A percentile compares a stretch with the other conserved stretches of the same genome.
These are phyloP conservation scores for Turritis glabra DNA, from an alignment of 345 rosid genomes.

Conservation along the genomic window DNA sequence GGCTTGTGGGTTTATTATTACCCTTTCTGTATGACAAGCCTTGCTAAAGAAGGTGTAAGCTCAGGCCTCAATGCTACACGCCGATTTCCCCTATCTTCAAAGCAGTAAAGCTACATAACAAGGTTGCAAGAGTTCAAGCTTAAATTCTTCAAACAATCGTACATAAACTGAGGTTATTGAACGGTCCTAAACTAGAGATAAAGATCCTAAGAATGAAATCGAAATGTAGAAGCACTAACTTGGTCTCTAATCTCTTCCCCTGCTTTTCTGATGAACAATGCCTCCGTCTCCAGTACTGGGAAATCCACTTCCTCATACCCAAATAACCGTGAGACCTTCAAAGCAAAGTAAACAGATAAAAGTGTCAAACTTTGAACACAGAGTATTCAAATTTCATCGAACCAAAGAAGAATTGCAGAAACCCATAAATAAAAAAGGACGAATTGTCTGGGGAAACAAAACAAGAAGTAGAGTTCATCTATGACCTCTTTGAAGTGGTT, in stretches of 20 bases:
- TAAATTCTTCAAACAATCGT: not conserved
- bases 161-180: not conserved
- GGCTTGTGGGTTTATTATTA: conserved; percentile 29
- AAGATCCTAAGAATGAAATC: not conserved
- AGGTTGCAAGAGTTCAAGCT: conserved; percentile 9
- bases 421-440: too few relatives aligned
- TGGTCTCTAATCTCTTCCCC: conserved; percentile 97
- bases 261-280: conserved; percentile 81
- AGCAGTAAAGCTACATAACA: conserved; percentile 74
- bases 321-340: conserved; percentile 66
- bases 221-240: conserved; percentile 55
- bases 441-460: too few relatives aligned
- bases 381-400: not conserved
- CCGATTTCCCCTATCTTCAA: conserved; percentile 92
- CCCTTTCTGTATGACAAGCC: conserved; percentile 97
- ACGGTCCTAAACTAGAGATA: not conserved
- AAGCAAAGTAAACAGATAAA: not conserved
- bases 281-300: conserved; percentile 86
- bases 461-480: not conserved
- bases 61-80: conserved; percentile 98
- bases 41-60: conserved; percentile 93
- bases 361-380: not conserved
- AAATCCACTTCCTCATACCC: conserved; percentile 93
- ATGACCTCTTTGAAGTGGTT: conserved; percentile 77
- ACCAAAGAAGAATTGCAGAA: not conserved